A percentile compares a stretch with the other conserved stretches of the same genome.
phyloP scores from a whole-genome alignment of 257 asterid genomes.

The Solanum pimpinellifolium region DNA sequence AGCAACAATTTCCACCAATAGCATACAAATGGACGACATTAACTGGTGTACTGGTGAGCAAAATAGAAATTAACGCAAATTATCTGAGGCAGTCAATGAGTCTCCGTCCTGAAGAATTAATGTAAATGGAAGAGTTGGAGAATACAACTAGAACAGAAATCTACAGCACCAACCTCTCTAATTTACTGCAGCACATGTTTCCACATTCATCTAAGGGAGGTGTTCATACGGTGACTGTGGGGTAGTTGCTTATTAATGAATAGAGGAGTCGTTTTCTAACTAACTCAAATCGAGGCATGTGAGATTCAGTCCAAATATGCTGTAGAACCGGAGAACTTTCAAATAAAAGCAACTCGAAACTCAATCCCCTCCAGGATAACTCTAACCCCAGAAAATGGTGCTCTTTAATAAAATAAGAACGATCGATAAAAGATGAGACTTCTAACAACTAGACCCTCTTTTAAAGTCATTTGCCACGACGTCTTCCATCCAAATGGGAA shows the following conservation, averaged over 20 bases:
- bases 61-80: background rate
- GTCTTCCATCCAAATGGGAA: background rate
- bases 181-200: background rate
- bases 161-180: background rate
- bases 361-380: background rate
- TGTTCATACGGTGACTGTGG: background rate
- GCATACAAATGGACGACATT: background rate
- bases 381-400: background rate
- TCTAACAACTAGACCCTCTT: background rate
- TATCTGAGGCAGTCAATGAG: background rate
- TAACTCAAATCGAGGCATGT: background rate
- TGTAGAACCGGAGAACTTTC: background rate
- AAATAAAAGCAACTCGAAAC: background rate
- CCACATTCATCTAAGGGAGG: background rate
- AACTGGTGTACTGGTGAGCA: background rate
- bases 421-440: background rate
- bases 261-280: background rate
- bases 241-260: background rate
- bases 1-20: background rate
- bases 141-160: background rate
- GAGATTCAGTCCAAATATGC: background rate
- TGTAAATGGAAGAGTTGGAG: background rate
- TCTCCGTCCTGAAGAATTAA: background rate
- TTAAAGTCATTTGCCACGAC: background rate
- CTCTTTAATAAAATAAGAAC: background rate